These are phyloP conservation scores for Globisporangium solare DNA, from an alignment of 352 stramenopile species.

Conservation along the genomic window DNA sequence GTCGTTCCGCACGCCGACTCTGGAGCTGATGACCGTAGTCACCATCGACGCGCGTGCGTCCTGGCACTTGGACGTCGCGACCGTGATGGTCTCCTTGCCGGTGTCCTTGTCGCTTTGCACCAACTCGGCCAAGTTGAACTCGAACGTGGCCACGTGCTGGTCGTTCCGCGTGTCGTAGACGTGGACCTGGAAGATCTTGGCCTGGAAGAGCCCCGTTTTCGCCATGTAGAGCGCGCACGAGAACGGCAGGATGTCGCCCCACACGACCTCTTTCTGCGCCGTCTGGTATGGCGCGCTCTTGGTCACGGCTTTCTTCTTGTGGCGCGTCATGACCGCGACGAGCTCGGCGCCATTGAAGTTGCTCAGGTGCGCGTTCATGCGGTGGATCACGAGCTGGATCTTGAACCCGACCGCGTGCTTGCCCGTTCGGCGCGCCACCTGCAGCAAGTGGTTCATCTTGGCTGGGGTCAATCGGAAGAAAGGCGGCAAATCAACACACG, in stretches of 20 bases:
- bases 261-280: conserved; percentile 54
- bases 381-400: conserved; percentile 65
- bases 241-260: conserved; percentile 72
- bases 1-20: conserved; percentile 19
- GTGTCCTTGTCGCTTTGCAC: conserved; percentile 57
- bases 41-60: conserved; percentile 58
- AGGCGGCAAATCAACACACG: neutral
- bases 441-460: conserved; percentile 60
- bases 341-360: conserved; percentile 46
- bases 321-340: conserved; percentile 54
- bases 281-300: conserved; percentile 47
- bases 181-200: conserved; percentile 64
- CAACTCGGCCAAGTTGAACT: conserved; percentile 65
- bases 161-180: conserved; percentile 57
- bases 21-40: conserved; percentile 50
- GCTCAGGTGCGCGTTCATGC: conserved; percentile 48
- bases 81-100: conserved; percentile 56
- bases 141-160: conserved; percentile 49
- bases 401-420: conserved; percentile 62
- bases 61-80: conserved; percentile 55
- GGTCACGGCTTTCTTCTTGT: conserved; percentile 66
- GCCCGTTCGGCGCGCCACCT: conserved; percentile 54
- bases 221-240: conserved; percentile 72
- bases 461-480: neutral
- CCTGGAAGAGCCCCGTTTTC: conserved; percentile 66